phyloP scores from a whole-genome alignment of 208 protist genomes.

The Naegleria fowleri region DNA sequence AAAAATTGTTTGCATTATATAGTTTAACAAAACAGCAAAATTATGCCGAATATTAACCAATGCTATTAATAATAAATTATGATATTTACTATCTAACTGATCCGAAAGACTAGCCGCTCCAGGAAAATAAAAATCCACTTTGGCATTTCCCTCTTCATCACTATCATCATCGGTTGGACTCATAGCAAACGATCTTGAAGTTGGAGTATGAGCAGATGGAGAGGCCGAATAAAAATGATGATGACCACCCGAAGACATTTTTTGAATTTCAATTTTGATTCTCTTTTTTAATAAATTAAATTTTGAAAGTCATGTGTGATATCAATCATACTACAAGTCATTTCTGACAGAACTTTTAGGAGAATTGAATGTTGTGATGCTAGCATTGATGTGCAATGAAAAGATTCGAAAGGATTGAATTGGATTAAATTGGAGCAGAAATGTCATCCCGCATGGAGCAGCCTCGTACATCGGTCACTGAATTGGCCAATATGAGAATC shows the following conservation, averaged over 20 bases:
- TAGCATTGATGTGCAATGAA: no score
- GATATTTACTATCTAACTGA: conserved; percentile 22
- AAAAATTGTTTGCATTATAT: neutral
- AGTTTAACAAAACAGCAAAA: neutral
- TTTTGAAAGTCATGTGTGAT: no score
- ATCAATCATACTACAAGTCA: no score
- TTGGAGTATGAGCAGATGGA: neutral
- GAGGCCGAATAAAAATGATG: neutral
- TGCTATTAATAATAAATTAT: neutral
- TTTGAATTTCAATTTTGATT: no score
- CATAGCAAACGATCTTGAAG: neutral
- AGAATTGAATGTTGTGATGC: no score
- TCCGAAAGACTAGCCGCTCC: conserved; percentile 21
- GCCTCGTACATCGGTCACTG: neutral
- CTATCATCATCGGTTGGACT: neutral
- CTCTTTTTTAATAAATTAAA: no score
- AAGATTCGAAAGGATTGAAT: no score
- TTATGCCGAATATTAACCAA: neutral
- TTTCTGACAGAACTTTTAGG: no score
- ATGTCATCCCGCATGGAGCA: neutral
- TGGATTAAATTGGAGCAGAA: neutral
- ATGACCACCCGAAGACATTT: neutral
- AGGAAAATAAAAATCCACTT: conserved; percentile 11
- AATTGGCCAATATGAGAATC: neutral
- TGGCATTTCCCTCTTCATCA: neutral